Conservation (phyloP, 2,329 filamentous ascomycete species). For the Ceratocystis destructans region DNA sequence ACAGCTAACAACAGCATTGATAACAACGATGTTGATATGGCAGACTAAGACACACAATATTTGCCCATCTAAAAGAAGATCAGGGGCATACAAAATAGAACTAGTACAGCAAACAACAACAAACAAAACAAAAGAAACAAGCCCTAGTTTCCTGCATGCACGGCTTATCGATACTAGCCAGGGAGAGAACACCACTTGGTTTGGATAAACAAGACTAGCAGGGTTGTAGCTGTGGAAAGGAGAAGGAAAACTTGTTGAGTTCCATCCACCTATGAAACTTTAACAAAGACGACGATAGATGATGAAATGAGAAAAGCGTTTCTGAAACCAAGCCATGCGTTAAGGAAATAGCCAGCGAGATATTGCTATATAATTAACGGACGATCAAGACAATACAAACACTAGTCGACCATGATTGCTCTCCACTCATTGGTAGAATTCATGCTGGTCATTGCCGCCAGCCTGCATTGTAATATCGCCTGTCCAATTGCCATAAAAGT, state of each 20-base stretch:
- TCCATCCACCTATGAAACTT: too few species aligned
- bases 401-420: not conserved
- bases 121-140: not conserved
- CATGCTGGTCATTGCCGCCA: not conserved
- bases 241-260: not conserved
- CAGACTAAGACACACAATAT: slow-evolving; percentile 10
- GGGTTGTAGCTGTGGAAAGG: not conserved
- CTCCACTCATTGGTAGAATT: not conserved
- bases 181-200: not conserved
- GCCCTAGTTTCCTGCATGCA: not conserved
- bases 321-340: too few species aligned
- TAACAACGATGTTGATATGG: slow-evolving; percentile 14
- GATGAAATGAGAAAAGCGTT: too few species aligned
- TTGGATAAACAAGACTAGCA: not conserved
- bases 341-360: too few species aligned
- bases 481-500: not conserved
- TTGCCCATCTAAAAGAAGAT: not conserved
- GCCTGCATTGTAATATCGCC: not conserved
- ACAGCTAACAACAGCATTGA: not conserved
- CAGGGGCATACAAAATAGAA: not conserved
- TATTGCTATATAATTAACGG: too few species aligned
- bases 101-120: not conserved
- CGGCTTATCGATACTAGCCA: not conserved
- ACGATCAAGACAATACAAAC: too few species aligned
- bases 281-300: too few species aligned